These are phyloP conservation scores for Linnemannia exigua DNA, from an alignment of 192 early-diverging fungal genomes.

Conservation along the genomic window DNA sequence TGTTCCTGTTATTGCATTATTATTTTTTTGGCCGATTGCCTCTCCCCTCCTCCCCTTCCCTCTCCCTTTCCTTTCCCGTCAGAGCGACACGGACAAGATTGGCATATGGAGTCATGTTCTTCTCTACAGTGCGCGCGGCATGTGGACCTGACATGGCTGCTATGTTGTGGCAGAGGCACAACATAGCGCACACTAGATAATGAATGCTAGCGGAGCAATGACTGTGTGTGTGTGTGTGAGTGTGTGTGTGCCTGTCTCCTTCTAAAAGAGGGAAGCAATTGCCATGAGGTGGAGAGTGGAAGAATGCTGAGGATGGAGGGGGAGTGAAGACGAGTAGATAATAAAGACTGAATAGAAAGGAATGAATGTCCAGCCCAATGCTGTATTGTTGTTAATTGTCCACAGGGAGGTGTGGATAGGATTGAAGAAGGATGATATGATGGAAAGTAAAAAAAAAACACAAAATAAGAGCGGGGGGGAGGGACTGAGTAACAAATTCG, in stretches of 20 bases:
- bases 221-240: background rate
- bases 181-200: too few species aligned
- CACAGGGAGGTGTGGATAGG: background rate
- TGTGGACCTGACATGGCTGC: too few species aligned
- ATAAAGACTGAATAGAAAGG: constrained; percentile 1
- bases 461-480: background rate
- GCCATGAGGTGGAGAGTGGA: background rate
- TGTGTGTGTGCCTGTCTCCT: background rate
- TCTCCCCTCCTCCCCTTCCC: background rate
- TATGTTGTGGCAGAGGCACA: too few species aligned
- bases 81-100: too few species aligned
- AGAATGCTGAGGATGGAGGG: background rate
- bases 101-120: too few species aligned
- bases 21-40: background rate
- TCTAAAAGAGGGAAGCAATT: constrained; percentile 6
- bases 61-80: too few species aligned
- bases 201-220: too few species aligned
- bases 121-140: too few species aligned
- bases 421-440: background rate
- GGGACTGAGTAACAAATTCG: too few species aligned
- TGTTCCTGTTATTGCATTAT: too few species aligned
- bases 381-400: too few species aligned
- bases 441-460: constrained; percentile 1
- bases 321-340: background rate
- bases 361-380: constrained; percentile 6